A percentile compares a stretch with the other conserved stretches of the same genome.
Conservation (phyloP, 768 basidiomycete genomes). For the Boletus sp. region DNA sequence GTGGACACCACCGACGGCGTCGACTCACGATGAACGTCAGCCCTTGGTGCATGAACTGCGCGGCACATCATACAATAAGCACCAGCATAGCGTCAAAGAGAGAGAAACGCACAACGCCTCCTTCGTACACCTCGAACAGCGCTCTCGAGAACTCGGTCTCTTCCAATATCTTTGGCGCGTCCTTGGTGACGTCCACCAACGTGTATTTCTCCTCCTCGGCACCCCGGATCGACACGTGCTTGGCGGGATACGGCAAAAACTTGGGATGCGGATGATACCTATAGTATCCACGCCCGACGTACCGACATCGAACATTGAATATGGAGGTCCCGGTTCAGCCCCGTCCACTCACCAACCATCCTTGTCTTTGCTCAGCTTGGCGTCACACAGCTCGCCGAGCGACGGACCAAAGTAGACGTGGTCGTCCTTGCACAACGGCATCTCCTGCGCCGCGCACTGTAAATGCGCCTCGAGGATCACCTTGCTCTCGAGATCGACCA, state of each 20-base stretch:
- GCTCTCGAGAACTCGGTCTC: slow-evolving; percentile 83
- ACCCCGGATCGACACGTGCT: slow-evolving; percentile 72
- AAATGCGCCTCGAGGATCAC: slow-evolving; percentile 80
- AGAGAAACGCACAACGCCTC: slow-evolving; percentile 62
- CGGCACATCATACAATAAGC: slow-evolving; percentile 1
- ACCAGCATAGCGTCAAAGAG: background rate
- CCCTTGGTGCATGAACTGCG: slow-evolving; percentile 86
- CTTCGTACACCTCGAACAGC: slow-evolving; percentile 87
- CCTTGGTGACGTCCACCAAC: slow-evolving; percentile 61
- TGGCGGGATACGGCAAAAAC: slow-evolving; percentile 74
- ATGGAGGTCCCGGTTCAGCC: background rate
- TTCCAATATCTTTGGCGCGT: slow-evolving; percentile 54
- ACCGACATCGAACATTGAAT: background rate
- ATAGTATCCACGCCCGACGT: background rate
- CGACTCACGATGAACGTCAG: slow-evolving; percentile 66
- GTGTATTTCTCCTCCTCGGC: slow-evolving; percentile 76
- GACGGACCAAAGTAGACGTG: slow-evolving; percentile 68
- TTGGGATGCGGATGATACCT: slow-evolving; percentile 86
- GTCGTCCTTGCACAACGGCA: slow-evolving; percentile 72
- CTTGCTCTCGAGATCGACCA: slow-evolving; percentile 71
- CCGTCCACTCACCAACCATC: slow-evolving; percentile 68
- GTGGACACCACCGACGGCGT: background rate
- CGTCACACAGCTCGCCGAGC: slow-evolving; percentile 58
- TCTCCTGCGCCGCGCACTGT: slow-evolving; percentile 85
- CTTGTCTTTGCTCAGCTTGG: slow-evolving; percentile 59